Evolutionary conservation across 371 early-diverging fungal species (phyloP), one percentile per base, ranked within the genome.

Genomic region (Amoeboaphelidium protococcarum): DNA sequence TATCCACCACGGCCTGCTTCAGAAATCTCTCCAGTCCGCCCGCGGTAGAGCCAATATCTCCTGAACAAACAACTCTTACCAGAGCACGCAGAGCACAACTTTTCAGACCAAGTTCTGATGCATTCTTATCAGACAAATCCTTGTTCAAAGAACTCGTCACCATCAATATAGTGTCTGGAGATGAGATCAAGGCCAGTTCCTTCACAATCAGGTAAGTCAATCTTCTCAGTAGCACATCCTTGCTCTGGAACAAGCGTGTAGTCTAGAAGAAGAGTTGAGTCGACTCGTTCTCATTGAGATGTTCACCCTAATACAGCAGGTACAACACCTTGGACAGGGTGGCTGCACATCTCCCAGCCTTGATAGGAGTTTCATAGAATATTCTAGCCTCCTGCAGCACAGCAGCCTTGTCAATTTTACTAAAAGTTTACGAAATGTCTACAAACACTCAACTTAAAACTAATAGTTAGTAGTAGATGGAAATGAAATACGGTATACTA

Each of bases 251-350:
- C 46, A 92, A 76, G 68, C 89, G 88, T 12, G 88, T 91, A 53
- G 88, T 82, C 55, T 82, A 80, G 60, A 96, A 96, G 65, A 96
- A 96, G 19, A 88, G 71, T 55, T 90, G 82, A 0, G 97, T 96
- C 2, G 97, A 94, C 64, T 94, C 96, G 27, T 71, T 74, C 13
- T 81, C 77, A 41, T 73, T 70, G 58, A 92, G 82, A 23, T 73
- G 64, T 60, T 92, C 89, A 19, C 79, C 80, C 49, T 81, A 72
- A 56, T 86, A 84, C 47, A 92, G 67, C 49, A 96, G 64, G 54
- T 85, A 89, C 41, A 85, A 69, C 42, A 96, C 77, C 61, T 91
- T 91, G 16, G 94, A 84, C 53, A 95, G 58, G 44, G 89, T 67
- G 27, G 82, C 56, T 41, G 90, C 73, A 62, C 91, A 95, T 64